Percentiles rank a stretch among this genome's conserved stretches.
Conservation (phyloP, 2,329 filamentous ascomycete genomes). For the Tolypocladium album region DNA sequence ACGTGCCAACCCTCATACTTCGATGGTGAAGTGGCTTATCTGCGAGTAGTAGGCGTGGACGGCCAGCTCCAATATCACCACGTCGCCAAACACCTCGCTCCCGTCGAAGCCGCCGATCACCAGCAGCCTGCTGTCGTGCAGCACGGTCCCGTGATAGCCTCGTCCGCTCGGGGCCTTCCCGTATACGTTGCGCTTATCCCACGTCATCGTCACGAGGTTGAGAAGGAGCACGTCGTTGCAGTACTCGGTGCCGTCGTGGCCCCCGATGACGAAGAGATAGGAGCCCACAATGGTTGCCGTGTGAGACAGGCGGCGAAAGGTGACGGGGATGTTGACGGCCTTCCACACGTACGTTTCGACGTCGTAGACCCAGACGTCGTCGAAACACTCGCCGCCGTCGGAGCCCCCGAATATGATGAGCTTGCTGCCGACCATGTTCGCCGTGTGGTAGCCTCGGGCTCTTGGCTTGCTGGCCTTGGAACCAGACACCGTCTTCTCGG, state of each 20-base stretch:
- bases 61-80: constrained; percentile 55
- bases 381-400: constrained; percentile 61
- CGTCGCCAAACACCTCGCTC: constrained; percentile 56
- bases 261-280: constrained; percentile 59
- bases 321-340: constrained; percentile 44
- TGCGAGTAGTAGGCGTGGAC: constrained; percentile 65
- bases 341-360: constrained; percentile 52
- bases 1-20: constrained; percentile 33
- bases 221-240: constrained; percentile 57
- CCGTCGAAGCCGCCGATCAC: constrained; percentile 60
- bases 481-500: constrained; percentile 21
- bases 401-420: constrained; percentile 62
- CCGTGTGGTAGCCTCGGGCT: constrained; percentile 59
- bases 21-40: constrained; percentile 62
- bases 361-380: constrained; percentile 65
- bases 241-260: constrained; percentile 61
- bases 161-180: constrained; percentile 50
- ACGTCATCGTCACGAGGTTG: constrained; percentile 64
- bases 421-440: constrained; percentile 63
- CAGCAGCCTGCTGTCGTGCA: constrained; percentile 55
- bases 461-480: constrained; percentile 39
- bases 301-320: constrained; percentile 56
- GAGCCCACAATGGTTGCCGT: constrained; percentile 60
- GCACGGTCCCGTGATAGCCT: constrained; percentile 56
- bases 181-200: constrained; percentile 57